phyloP scores from a whole-genome alignment of 257 asterid species.

The Handroanthus guayacan region DNA sequence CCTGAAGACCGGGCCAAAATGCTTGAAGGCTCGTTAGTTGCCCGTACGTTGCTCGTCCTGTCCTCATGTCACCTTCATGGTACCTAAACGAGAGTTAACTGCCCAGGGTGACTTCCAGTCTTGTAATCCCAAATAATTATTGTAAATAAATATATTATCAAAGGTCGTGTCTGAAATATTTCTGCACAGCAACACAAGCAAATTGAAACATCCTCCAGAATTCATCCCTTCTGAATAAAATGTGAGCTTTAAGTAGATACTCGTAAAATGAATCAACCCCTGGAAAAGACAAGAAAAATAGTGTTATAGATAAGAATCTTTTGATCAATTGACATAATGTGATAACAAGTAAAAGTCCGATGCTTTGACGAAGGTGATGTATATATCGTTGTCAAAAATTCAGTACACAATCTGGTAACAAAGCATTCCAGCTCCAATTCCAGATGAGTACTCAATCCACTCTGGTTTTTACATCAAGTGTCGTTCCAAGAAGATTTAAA shows the following conservation, averaged over 20 bases:
- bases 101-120: neutral
- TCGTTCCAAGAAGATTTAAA: conserved; percentile 90
- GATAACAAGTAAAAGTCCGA: too few relatives aligned
- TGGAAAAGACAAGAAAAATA: conserved; percentile 41
- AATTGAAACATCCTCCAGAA: conserved; percentile 95
- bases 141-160: conserved; percentile 53
- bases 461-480: conserved; percentile 91
- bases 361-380: too few relatives aligned
- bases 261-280: conserved; percentile 98
- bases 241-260: conserved; percentile 87
- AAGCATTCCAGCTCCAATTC: conserved; percentile 94
- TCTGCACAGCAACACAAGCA: conserved; percentile 89
- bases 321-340: too few relatives aligned
- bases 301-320: neutral
- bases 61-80: conserved; percentile 99
- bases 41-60: conserved; percentile 95
- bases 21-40: conserved; percentile 99
- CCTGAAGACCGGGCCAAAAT: conserved; percentile 99
- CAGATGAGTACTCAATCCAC: conserved; percentile 93
- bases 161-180: conserved; percentile 87
- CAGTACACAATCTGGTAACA: conserved; percentile 27
- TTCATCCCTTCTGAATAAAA: conserved; percentile 95
- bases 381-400: too few relatives aligned
- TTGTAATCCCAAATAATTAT: neutral
- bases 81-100: conserved; percentile 62